A percentile compares a stretch with the other conserved stretches of the same genome.
These are phyloP conservation scores for Cercospora sesami DNA, from an alignment of 2,329 filamentous ascomycete genomes.

Conservation along the genomic window DNA sequence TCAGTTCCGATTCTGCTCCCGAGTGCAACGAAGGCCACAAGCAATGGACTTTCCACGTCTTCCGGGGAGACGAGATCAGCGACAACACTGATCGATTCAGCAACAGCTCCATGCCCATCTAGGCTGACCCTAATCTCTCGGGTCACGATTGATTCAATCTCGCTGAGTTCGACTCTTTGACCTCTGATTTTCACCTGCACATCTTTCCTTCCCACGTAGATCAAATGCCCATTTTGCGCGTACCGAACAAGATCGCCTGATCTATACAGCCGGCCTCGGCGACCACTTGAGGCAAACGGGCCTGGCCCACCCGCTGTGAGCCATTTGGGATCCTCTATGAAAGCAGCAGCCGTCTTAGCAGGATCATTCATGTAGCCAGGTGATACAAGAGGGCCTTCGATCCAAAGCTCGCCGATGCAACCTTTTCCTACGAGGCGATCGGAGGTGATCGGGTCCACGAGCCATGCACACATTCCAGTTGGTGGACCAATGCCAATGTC, in stretches of 20 bases:
- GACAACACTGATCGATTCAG: background rate
- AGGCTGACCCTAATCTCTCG: background rate
- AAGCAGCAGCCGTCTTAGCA: constrained; percentile 30
- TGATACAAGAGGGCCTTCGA: constrained; percentile 47
- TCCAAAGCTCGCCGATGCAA: constrained; percentile 47
- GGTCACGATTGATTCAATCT: constrained; percentile 57
- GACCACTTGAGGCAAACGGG: constrained; percentile 40
- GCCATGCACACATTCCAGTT: constrained; percentile 4
- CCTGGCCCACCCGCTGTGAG: background rate
- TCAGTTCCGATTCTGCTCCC: background rate
- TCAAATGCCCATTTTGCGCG: constrained; percentile 41
- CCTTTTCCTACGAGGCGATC: constrained; percentile 41
- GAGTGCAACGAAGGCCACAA: background rate
- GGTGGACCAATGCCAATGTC: background rate
- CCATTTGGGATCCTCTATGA: constrained; percentile 31
- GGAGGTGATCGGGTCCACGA: constrained; percentile 9
- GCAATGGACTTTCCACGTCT: background rate
- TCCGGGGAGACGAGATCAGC: background rate
- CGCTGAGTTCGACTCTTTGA: constrained; percentile 71
- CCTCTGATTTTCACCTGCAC: constrained; percentile 77
- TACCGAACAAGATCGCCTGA: constrained; percentile 33
- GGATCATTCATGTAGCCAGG: constrained; percentile 42
- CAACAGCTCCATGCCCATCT: background rate
- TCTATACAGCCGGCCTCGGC: constrained; percentile 1
- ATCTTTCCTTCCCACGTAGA: constrained; percentile 53